phyloP scores from a whole-genome alignment of 805 yeast genomes.

The Starmera caribaea region DNA sequence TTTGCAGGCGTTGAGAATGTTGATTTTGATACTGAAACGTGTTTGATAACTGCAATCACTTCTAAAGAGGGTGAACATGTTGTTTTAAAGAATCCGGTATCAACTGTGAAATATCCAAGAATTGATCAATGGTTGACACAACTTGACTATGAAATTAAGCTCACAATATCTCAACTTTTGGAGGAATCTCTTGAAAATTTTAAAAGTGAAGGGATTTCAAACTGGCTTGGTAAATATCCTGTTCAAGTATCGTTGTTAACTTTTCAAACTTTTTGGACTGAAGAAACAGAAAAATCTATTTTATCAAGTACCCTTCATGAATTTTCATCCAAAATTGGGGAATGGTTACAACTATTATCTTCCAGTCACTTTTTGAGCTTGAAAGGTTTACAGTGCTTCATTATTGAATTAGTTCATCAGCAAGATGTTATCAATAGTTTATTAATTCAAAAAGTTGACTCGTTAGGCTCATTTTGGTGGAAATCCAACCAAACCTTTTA shows the following conservation, averaged over 20 bases:
- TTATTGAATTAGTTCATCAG: conserved; percentile 61
- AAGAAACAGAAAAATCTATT: conserved; percentile 24
- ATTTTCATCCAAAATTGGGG: conserved; percentile 1
- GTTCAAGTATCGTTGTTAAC: conserved; percentile 49
- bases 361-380: not conserved
- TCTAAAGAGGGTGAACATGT: conserved; percentile 65
- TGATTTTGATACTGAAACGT: conserved; percentile 21
- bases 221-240: conserved; percentile 34
- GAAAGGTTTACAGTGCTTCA: conserved; percentile 44
- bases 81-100: conserved; percentile 31
- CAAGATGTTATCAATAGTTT: conserved; percentile 26
- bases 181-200: conserved; percentile 22
- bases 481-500: conserved; percentile 41
- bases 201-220: conserved; percentile 8
- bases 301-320: conserved; percentile 19
- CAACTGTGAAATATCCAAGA: conserved; percentile 28
- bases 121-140: conserved; percentile 53
- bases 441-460: conserved; percentile 4
- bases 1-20: conserved; percentile 53
- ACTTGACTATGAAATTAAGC: conserved; percentile 45
- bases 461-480: conserved; percentile 33
- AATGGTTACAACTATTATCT: conserved; percentile 6
- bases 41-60: conserved; percentile 32
- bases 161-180: conserved; percentile 33
- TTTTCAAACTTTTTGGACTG: conserved; percentile 49